Base-by-base conservation (phyloP, 2,329 filamentous ascomycete genomes). In the Phoma sp. region DNA sequence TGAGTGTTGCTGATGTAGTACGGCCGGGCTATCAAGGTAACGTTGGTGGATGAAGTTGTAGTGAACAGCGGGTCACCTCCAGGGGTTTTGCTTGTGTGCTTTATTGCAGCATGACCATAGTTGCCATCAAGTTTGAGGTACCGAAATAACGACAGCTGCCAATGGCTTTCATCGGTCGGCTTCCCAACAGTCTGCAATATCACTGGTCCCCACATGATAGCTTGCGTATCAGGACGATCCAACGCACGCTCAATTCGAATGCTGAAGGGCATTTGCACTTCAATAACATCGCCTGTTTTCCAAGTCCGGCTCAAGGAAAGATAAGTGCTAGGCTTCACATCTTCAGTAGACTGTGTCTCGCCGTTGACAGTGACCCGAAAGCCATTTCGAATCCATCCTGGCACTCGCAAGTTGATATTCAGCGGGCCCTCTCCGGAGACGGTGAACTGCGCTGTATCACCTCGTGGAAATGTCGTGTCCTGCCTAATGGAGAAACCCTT, bases 1-100 rank as follows among this genome's bases (percentile, higher is more conserved):
- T 33, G 26, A 3, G 28, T 26, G 15, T 47, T 36, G 45, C 45
- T 47, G 45, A 47, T 40, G 14, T 47, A 47, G 28, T 47, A 47
- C 5, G 45, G 45, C 3, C 45, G 26, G 3, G 40, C 7, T 6
- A 12, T 26, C 10, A 47, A 20, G 3, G 25, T 47, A 1, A 9
- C 15, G 12, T 40, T 40, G 0, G 9, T 14, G 2, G 34, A 32
- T 1, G 15, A 34, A 14, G 30, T 26, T 9, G 45, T 11, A n/a
- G 36, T 6, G 20, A 47, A 47, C 7, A 47, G 1, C 2, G 45
- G 36, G 17, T 47, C 45, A 10, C 45, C 36, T 1, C 10, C 12
- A 2, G 45, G 3, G 2, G 28, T 40, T 2, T 7, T 26, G 4
- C 20, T 23, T 1, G 18, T 18, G 5, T 10, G 20, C 15, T 9